Percentiles rank a stretch among this genome's conserved stretches.
Conservation (phyloP, 192 early-diverging fungal species). For the Mortierella antarctica region DNA sequence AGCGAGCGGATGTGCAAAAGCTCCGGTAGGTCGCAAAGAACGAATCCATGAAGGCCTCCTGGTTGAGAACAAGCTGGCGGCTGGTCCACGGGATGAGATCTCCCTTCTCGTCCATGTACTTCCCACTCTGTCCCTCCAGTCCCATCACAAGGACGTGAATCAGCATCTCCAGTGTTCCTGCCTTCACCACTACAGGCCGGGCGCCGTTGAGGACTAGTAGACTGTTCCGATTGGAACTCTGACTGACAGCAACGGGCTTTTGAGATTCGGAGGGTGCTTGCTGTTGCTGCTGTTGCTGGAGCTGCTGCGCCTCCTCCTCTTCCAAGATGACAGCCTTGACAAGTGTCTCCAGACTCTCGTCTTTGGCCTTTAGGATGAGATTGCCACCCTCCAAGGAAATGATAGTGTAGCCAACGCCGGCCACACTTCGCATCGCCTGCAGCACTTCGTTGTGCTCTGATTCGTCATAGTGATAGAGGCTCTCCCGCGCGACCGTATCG, state of each 20-base stretch:
- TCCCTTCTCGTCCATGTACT: conserved; percentile 60
- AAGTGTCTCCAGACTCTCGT: conserved; percentile 53
- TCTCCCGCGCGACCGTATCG: conserved; percentile 41
- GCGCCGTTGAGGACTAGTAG: conserved; percentile 21
- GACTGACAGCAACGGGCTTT: background rate
- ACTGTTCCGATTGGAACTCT: conserved; percentile 20
- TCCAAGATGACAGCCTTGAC: conserved; percentile 23
- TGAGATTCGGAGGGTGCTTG: background rate
- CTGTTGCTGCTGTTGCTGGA: background rate
- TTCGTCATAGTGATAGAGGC: conserved; percentile 20
- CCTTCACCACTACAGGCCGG: conserved; percentile 69
- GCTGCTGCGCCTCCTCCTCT: conserved; percentile 1
- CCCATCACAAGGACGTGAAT: conserved; percentile 72
- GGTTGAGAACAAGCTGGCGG: conserved; percentile 49
- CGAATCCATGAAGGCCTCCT: conserved; percentile 56
- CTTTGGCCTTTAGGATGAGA: conserved; percentile 58
- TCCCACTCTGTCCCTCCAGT: conserved; percentile 52
- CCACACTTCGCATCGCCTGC: conserved; percentile 42
- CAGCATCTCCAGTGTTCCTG: conserved; percentile 66
- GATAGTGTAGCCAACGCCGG: conserved; percentile 42
- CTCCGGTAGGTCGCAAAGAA: conserved; percentile 77
- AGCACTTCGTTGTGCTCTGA: conserved; percentile 13
- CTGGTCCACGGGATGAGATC: conserved; percentile 32
- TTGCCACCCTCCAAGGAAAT: conserved; percentile 44
- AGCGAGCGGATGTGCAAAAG: conserved; percentile 58